Evolutionary conservation across 73 alveolate genomes (phyloP).

Genomic region (Paramecium sonneborni): DNA sequence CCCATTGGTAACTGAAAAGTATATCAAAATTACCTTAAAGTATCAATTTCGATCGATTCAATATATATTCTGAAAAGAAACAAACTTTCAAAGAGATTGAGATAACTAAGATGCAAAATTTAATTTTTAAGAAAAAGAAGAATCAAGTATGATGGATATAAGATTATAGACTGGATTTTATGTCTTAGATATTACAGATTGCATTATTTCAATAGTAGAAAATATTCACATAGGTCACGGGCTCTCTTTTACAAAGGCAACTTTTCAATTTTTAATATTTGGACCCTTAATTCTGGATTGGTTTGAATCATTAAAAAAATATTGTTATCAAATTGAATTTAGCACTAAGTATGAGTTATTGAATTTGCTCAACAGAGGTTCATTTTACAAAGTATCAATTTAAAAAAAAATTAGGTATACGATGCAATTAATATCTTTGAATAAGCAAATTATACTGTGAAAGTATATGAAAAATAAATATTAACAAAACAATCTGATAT

Average conservation of each 20-base stretch:
- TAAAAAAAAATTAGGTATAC: neutral
- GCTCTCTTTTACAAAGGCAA: neutral
- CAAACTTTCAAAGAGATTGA: neutral
- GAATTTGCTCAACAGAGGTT: neutral
- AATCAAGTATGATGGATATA: neutral
- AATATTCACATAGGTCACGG: neutral
- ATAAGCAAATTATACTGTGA: neutral
- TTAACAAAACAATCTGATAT: slow-evolving; percentile 57
- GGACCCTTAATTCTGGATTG: neutral
- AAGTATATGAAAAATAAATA: slow-evolving; percentile 60
- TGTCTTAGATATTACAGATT: neutral
- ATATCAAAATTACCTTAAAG: neutral
- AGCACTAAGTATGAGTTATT: neutral
- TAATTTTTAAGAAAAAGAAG: neutral
- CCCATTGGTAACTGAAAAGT: neutral
- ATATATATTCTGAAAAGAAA: neutral
- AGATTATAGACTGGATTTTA: neutral
- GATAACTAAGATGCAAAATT: neutral
- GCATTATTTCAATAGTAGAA: neutral
- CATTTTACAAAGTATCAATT: neutral
- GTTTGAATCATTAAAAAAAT: neutral
- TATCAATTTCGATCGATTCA: neutral
- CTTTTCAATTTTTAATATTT: neutral
- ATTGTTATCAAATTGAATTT: neutral
- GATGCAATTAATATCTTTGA: neutral